Percentiles rank a stretch among this genome's conserved stretches.
phyloP scores from a whole-genome alignment of 2,329 filamentous ascomycete genomes.

The Fusarium paranaense region DNA sequence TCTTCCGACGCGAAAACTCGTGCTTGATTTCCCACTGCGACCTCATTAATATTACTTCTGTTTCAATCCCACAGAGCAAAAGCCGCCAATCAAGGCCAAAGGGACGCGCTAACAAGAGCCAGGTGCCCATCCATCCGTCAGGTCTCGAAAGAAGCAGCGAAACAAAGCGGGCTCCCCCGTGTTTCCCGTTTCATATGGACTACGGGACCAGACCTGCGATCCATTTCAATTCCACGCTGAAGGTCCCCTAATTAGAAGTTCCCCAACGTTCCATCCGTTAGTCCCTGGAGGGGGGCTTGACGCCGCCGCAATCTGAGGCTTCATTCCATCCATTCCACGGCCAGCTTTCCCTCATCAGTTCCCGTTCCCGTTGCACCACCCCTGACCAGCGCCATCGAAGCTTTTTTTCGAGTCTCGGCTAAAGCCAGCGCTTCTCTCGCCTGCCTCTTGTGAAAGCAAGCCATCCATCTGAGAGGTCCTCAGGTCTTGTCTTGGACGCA shows the following conservation, averaged over 20 bases:
- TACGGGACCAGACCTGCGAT: background rate
- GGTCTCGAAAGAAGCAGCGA: constrained; percentile 21
- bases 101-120: constrained; percentile 3
- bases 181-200: constrained; percentile 31
- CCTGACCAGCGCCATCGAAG: background rate
- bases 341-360: background rate
- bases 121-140: background rate
- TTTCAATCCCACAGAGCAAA: constrained; percentile 16
- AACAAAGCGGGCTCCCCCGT: constrained; percentile 31
- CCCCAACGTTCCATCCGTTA: constrained; percentile 14
- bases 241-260: constrained; percentile 19
- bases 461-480: background rate
- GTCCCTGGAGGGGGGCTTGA: constrained; percentile 4
- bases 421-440: constrained; percentile 3
- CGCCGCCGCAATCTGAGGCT: constrained; percentile 5
- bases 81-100: constrained; percentile 21
- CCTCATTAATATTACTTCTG: constrained; percentile 22
- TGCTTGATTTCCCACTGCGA: background rate
- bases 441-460: background rate
- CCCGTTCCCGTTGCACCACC: background rate
- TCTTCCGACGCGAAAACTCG: background rate
- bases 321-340: background rate
- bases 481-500: background rate
- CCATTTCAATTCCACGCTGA: constrained; percentile 2
- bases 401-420: constrained; percentile 8